phyloP scores from a whole-genome alignment of 2,329 filamentous ascomycete genomes.

The Hymenoscyphus infarciens region DNA sequence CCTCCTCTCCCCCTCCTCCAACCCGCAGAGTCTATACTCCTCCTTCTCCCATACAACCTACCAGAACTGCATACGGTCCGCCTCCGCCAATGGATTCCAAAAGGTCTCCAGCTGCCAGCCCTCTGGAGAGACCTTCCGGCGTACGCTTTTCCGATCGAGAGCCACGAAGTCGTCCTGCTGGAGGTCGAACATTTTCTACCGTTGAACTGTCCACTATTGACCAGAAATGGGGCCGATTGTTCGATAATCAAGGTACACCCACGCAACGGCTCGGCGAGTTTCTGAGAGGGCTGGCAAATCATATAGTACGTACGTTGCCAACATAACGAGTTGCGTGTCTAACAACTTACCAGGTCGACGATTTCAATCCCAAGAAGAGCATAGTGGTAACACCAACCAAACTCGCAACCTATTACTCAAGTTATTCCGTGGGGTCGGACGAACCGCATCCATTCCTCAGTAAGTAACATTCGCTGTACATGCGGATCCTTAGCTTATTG shows the following conservation, averaged over 20 bases:
- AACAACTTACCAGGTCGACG: conserved; percentile 52
- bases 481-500: conserved; percentile 13
- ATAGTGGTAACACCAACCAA: conserved; percentile 74
- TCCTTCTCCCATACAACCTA: conserved; percentile 45
- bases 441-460: conserved; percentile 69
- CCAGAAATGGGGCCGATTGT: conserved; percentile 73
- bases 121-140: conserved; percentile 32
- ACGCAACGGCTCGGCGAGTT: conserved; percentile 68
- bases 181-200: conserved; percentile 27
- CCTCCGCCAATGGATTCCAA: conserved; percentile 28
- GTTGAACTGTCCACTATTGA: conserved; percentile 59
- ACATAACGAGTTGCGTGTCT: background rate
- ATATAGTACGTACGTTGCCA: conserved; percentile 54
- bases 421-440: conserved; percentile 53
- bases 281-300: conserved; percentile 67
- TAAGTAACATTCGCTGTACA: conserved; percentile 38
- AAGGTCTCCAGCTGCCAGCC: conserved; percentile 34
- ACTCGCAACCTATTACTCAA: conserved; percentile 69
- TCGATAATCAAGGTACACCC: conserved; percentile 63
- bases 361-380: conserved; percentile 63
- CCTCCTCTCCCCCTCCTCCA: conserved; percentile 41
- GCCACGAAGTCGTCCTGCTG: conserved; percentile 19
- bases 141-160: conserved; percentile 31
- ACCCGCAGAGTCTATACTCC: conserved; percentile 48
- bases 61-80: conserved; percentile 32